phyloP scores from a whole-genome alignment of 257 asterid genomes.

The Eustoma russellianum region DNA sequence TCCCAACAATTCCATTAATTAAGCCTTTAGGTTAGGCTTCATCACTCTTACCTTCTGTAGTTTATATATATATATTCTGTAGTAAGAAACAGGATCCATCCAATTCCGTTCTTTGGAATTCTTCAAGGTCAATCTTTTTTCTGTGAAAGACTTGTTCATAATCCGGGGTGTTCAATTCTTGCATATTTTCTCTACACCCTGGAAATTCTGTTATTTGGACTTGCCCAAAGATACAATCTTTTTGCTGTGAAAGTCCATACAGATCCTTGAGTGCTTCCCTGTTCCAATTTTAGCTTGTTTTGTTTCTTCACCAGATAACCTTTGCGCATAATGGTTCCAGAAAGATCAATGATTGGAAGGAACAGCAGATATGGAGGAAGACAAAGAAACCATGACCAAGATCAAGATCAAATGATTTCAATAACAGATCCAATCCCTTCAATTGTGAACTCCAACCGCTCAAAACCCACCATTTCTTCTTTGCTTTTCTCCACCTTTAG shows the following conservation, averaged over 20 bases:
- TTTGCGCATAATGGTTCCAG: conserved; percentile 19
- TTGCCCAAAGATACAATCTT: neutral
- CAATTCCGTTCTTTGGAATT: conserved; percentile 1
- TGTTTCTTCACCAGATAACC: neutral
- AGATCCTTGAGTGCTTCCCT: neutral
- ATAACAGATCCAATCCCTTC: conserved; percentile 46
- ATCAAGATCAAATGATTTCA: conserved; percentile 16
- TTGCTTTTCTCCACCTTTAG: conserved; percentile 28
- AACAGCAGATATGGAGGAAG: conserved; percentile 31
- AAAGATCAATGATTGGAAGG: conserved; percentile 36
- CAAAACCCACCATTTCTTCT: conserved; percentile 71
- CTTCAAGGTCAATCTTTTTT: neutral
- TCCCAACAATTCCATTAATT: neutral
- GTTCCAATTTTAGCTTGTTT: no score
- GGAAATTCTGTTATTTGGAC: neutral
- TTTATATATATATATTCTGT: neutral
- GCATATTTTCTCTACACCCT: neutral
- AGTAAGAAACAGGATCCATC: neutral
- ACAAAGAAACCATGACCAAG: conserved; percentile 35
- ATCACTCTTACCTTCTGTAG: neutral
- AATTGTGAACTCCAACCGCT: conserved; percentile 23
- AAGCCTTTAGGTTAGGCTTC: neutral
- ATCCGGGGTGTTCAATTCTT: neutral
- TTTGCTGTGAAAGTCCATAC: conserved; percentile 4
- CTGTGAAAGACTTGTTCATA: no score